Evolutionary conservation across 1,284 basidiomycete genomes (phyloP).

Genomic region (Ustilago curta): DNA sequence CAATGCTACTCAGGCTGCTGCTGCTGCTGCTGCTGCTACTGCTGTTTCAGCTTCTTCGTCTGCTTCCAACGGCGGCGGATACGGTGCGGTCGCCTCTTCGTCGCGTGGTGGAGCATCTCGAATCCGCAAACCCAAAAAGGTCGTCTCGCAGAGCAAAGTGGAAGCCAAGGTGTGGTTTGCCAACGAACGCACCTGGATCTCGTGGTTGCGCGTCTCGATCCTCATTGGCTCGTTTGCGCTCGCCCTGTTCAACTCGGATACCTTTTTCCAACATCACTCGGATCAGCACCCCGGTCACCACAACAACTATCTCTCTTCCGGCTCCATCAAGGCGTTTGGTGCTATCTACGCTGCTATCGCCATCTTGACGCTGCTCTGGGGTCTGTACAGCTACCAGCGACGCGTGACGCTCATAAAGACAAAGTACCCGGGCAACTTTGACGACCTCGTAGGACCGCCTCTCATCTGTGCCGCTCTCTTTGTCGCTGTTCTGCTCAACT

Average conservation of each 20-base stretch:
- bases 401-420: constrained; percentile 90
- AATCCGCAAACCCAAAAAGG: constrained; percentile 72
- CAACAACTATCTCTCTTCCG: constrained; percentile 37
- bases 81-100: constrained; percentile 37
- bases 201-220: constrained; percentile 88
- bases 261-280: constrained; percentile 62
- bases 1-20: neutral
- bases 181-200: constrained; percentile 78
- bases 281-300: constrained; percentile 31
- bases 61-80: constrained; percentile 18
- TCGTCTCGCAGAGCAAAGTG: constrained; percentile 63
- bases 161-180: constrained; percentile 70
- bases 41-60: constrained; percentile 3
- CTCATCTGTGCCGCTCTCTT: constrained; percentile 65
- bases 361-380: constrained; percentile 75
- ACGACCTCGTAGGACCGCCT: constrained; percentile 67
- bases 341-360: constrained; percentile 83
- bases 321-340: constrained; percentile 81
- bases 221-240: constrained; percentile 86
- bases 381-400: constrained; percentile 86
- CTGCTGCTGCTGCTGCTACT: neutral
- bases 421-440: constrained; percentile 88
- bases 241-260: constrained; percentile 86
- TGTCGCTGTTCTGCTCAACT: constrained; percentile 66
- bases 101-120: constrained; percentile 21